Base-by-base conservation (phyloP, 768 basidiomycete species). In the Lactifluus volemus region DNA sequence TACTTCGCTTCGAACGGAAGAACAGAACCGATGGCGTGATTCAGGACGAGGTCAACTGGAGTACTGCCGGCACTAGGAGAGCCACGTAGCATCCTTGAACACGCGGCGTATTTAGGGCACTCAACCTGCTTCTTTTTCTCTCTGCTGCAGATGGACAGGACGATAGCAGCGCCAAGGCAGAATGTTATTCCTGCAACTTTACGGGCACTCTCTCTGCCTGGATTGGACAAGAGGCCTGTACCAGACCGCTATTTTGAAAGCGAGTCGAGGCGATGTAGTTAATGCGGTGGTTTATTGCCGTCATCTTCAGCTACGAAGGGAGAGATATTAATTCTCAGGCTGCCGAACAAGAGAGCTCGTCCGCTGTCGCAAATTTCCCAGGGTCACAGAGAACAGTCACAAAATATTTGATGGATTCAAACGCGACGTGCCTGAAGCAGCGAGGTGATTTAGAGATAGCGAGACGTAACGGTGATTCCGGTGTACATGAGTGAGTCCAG, bases 381-480 rank as follows among this genome's bases (percentile, higher is more conserved):
- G 55, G 60, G 48, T 55, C 55, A 53, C 14, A 41, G 56, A 45
- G 51, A 47, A 45, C 58, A 32, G 55, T 61, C 55, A 61, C 50
- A 61, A 55, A 61, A 45, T 39, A 47, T 59, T 59, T 59, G 58
- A 47, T 53, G 58, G 51, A 61, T 61, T 61, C 57, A 61, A 61
- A 61, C 15, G 60, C 50, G 60, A 61, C 12, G 55, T 49, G 60
- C 55, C 55, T 51, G 51, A 61, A 47, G 55, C 55, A 52, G 60
- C 50, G 61, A 49, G 51, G 34, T 54, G 61, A 49, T 58, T 48
- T 58, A 63, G 61, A 57, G 52, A 63, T 53, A 63, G 61, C 52
- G 57, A 58, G 61, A 62, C 56, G 61, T 63, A 63, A 63, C 58
- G 61, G 61, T 45, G 51, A 58, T 62, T 58, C 61, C 61, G 52